A percentile compares a stretch with the other conserved stretches of the same genome.
These are phyloP conservation scores for Torrubiellomyces zombiae DNA, from an alignment of 2,329 filamentous ascomycete species.

Conservation along the genomic window DNA sequence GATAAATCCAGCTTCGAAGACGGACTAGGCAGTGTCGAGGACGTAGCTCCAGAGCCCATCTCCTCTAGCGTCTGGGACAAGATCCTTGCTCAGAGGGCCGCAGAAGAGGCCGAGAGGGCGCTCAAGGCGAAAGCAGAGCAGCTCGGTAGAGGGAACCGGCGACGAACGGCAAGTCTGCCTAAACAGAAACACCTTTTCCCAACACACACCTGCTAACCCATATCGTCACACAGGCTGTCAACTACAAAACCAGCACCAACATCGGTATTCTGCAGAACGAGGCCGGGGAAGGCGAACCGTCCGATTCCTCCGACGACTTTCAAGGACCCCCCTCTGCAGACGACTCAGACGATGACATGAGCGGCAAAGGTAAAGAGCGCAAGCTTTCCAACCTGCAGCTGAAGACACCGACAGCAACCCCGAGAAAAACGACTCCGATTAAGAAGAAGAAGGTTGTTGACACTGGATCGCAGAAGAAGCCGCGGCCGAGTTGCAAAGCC, in stretches of 20 bases:
- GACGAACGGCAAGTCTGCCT: conserved; percentile 27
- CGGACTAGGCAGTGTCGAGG: conserved; percentile 33
- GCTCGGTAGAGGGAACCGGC: conserved; percentile 74
- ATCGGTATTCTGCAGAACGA: conserved; percentile 8
- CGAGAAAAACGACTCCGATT: conserved; percentile 10
- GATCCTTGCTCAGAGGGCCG: conserved; percentile 71
- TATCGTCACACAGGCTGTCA: conserved; percentile 14
- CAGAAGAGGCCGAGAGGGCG: conserved; percentile 57
- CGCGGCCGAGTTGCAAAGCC: too few species aligned
- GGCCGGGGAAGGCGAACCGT: conserved; percentile 11
- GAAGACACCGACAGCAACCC: conserved; percentile 10
- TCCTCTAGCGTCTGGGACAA: conserved; percentile 72
- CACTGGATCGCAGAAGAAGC: conserved; percentile 13
- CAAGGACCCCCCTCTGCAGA: conserved; percentile 13
- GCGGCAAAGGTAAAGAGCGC: conserved; percentile 19
- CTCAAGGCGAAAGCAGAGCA: conserved; percentile 50
- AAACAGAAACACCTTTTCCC: neutral
- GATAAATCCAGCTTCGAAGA: conserved; percentile 53
- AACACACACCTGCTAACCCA: conserved; percentile 9
- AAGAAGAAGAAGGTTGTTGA: conserved; percentile 15
- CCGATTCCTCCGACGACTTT: conserved; percentile 19
- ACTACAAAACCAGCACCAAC: conserved; percentile 15
- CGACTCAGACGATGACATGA: conserved; percentile 13
- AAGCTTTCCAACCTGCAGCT: conserved; percentile 10
- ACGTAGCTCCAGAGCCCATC: conserved; percentile 35